Evolutionary conservation across 495 filamentous ascomycete genomes (phyloP).

Genomic region (Neurospora sp.): DNA sequence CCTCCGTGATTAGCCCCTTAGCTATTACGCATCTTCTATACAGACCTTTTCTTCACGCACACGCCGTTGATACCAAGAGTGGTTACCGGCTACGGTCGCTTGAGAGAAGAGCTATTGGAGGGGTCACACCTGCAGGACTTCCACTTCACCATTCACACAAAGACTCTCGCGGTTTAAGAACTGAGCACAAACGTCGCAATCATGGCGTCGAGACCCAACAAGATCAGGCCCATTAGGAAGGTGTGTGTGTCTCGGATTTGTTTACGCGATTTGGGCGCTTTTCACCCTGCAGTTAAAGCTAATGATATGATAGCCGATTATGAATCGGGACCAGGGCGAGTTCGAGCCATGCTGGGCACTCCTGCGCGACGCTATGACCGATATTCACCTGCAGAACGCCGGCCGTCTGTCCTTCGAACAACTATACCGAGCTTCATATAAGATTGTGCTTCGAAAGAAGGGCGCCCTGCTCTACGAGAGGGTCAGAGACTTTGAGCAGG

Average conservation of each 20-base stretch:
- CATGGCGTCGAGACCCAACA: constrained; percentile 18
- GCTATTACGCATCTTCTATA: background rate
- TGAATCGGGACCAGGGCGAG: constrained; percentile 34
- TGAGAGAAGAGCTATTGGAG: background rate
- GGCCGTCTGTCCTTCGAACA: constrained; percentile 88
- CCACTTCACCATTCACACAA: background rate
- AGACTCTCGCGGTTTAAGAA: background rate
- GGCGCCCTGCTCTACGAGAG: constrained; percentile 74
- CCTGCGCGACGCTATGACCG: constrained; percentile 60
- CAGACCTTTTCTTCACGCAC: background rate
- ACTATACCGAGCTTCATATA: constrained; percentile 91
- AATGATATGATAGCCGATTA: constrained; percentile 15
- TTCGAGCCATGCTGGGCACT: constrained; percentile 76
- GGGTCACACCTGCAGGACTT: background rate
- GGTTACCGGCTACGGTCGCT: background rate
- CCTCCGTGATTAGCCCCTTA: background rate
- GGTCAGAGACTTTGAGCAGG: constrained; percentile 68
- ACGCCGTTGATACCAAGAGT: background rate
- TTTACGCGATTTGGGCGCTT: background rate
- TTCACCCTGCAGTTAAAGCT: background rate
- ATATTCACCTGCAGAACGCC: constrained; percentile 90
- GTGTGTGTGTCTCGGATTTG: constrained; percentile 6
- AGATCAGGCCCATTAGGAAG: constrained; percentile 16
- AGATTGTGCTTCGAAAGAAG: constrained; percentile 80
- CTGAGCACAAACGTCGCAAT: background rate